phyloP scores from a whole-genome alignment of 2,329 filamentous ascomycete species.

The Fusarium paranaense region DNA sequence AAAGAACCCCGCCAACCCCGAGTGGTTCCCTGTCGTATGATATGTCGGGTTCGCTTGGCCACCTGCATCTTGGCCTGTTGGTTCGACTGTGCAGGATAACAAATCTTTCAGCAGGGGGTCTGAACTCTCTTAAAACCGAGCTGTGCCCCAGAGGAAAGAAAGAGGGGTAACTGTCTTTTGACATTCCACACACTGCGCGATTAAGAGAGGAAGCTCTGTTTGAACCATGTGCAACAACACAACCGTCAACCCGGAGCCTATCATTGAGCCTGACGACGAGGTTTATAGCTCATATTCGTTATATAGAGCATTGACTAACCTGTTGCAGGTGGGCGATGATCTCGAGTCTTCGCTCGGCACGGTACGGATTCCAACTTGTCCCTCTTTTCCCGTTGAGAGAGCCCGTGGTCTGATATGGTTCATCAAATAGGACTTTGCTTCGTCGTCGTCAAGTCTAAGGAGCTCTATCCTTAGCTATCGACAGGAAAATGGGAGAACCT shows the following conservation, averaged over 20 bases:
- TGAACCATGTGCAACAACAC: slow-evolving; percentile 11
- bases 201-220: neutral
- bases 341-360: slow-evolving; percentile 3
- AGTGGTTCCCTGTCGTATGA: slow-evolving; percentile 64
- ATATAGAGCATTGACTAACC: neutral
- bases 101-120: neutral
- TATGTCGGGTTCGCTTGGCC: slow-evolving; percentile 48
- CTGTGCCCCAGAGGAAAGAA: neutral
- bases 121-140: neutral
- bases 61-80: neutral
- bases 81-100: neutral
- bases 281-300: neutral
- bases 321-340: neutral
- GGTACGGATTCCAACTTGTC: neutral
- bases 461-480: slow-evolving; percentile 36
- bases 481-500: slow-evolving; percentile 33
- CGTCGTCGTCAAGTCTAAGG: slow-evolving; percentile 23
- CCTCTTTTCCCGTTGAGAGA: rapidly evolving
- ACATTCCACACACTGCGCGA: neutral
- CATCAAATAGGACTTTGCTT: slow-evolving; percentile 4
- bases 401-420: neutral
- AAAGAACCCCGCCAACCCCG: neutral
- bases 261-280: slow-evolving; percentile 19
- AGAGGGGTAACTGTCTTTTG: neutral
- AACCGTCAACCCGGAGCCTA: neutral